Percentiles rank a stretch among this genome's conserved stretches.
phyloP scores from a whole-genome alignment of 2,329 filamentous ascomycete genomes.

The Colletotrichum destructivum region DNA sequence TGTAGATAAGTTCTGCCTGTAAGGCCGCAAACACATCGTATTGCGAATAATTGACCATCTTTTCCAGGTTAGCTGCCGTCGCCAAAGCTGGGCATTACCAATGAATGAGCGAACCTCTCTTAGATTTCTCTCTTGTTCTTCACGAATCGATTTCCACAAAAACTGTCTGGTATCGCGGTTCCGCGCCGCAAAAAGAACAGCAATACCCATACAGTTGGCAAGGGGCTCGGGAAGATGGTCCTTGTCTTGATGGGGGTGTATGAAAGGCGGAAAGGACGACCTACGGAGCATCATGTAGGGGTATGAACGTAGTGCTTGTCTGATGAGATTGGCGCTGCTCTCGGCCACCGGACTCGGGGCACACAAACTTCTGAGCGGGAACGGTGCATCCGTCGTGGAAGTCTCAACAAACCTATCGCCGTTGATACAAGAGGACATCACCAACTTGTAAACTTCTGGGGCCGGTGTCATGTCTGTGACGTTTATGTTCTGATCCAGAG shows the following conservation, averaged over 20 bases:
- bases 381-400: not conserved
- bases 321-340: slow-evolving; percentile 13
- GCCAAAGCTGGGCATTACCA: not conserved
- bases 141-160: slow-evolving; percentile 29
- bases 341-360: not conserved
- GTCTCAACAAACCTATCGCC: not conserved
- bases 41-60: slow-evolving; percentile 12
- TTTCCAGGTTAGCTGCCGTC: not conserved
- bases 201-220: slow-evolving; percentile 37
- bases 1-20: slow-evolving; percentile 37
- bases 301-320: slow-evolving; percentile 20
- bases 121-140: slow-evolving; percentile 28
- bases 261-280: slow-evolving; percentile 38
- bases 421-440: too few relatives aligned
- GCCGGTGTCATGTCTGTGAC: too few relatives aligned
- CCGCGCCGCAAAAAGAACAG: slow-evolving; percentile 26
- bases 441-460: not conserved
- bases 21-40: slow-evolving; percentile 28
- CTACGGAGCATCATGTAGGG: slow-evolving; percentile 40
- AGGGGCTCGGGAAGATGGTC: slow-evolving; percentile 24
- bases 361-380: not conserved
- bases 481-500: not conserved
- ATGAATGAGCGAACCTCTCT: slow-evolving; percentile 2
- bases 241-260: slow-evolving; percentile 30
- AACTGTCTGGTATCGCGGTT: slow-evolving; percentile 25